Conservation (phyloP, 2,329 filamentous ascomycete species). For the Verticillium nubilum region DNA sequence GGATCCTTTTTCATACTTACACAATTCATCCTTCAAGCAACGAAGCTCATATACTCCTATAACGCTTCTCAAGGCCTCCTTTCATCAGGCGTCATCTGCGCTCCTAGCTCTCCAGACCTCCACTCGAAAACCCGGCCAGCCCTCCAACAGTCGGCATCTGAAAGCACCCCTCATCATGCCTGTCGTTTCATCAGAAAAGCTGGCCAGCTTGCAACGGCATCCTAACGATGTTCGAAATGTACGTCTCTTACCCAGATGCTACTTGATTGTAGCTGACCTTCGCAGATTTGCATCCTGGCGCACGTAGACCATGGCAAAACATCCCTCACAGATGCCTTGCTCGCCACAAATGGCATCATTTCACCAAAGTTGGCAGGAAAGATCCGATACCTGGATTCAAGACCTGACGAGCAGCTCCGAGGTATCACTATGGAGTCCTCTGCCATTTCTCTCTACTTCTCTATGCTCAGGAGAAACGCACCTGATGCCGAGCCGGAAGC, state of each 20-base stretch:
- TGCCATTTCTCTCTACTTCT: conserved; percentile 94
- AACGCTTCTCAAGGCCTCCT: conserved; percentile 5
- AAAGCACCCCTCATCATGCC: conserved; percentile 60
- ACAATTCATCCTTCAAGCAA: background rate
- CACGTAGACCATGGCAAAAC: conserved; percentile 99
- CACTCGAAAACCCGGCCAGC: background rate
- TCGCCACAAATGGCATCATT: conserved; percentile 99
- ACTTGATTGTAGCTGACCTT: conserved; percentile 11
- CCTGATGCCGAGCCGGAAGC: conserved; percentile 64
- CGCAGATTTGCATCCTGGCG: conserved; percentile 86
- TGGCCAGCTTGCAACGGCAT: conserved; percentile 83
- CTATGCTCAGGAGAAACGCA: conserved; percentile 70
- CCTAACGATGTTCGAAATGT: conserved; percentile 91
- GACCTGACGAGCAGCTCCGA: conserved; percentile 89
- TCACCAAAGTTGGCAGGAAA: conserved; percentile 96
- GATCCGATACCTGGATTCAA: conserved; percentile 93
- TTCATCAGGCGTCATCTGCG: background rate
- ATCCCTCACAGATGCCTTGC: conserved; percentile 88
- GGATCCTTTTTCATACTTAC: background rate
- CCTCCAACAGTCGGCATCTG: conserved; percentile 18
- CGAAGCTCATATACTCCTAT: conserved; percentile 5
- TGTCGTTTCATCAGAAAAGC: conserved; percentile 82
- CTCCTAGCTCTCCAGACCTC: background rate
- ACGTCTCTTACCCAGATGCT: conserved; percentile 23
- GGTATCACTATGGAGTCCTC: conserved; percentile 99